phyloP scores from a whole-genome alignment of 1,284 basidiomycete genomes.

The Ganoderma sinense region DNA sequence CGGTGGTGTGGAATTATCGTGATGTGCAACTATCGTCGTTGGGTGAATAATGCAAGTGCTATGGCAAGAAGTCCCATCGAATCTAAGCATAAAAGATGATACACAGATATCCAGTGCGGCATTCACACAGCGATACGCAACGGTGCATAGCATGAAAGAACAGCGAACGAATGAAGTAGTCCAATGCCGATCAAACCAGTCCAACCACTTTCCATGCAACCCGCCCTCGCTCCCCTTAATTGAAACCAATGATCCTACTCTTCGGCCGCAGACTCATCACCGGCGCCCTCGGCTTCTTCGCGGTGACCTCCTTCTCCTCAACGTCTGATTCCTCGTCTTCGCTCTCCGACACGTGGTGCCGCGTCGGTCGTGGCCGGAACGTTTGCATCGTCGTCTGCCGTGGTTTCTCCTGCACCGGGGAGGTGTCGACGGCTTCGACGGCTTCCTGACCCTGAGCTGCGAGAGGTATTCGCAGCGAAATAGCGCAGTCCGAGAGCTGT shows the following conservation, averaged over 20 bases:
- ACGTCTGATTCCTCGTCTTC: constrained; percentile 64
- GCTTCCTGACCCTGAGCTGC: constrained; percentile 6
- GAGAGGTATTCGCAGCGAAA: constrained; percentile 25
- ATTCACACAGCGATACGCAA: constrained; percentile 24
- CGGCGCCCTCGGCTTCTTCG: constrained; percentile 50
- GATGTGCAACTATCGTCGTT: not conserved
- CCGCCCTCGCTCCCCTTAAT: constrained; percentile 2
- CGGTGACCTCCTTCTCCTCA: constrained; percentile 47
- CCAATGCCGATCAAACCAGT: not conserved
- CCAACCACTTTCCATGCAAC: not conserved
- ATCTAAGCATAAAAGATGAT: constrained; percentile 2
- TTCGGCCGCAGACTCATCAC: constrained; percentile 66
- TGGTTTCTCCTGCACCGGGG: constrained; percentile 8
- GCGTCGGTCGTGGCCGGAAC: constrained; percentile 20
- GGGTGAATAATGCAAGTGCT: not conserved
- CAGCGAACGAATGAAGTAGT: not conserved
- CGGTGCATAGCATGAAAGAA: constrained; percentile 16
- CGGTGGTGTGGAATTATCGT: too few relatives aligned
- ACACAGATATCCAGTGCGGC: constrained; percentile 9
- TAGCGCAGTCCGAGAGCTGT: constrained; percentile 57
- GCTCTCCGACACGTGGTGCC: constrained; percentile 62
- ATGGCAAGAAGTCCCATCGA: not conserved
- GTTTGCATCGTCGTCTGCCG: constrained; percentile 11
- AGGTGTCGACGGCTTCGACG: constrained; percentile 9
- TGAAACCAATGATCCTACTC: constrained; percentile 60